These are phyloP conservation scores for Naganishia albida DNA, from an alignment of 1,284 basidiomycete species.

Conservation along the genomic window DNA sequence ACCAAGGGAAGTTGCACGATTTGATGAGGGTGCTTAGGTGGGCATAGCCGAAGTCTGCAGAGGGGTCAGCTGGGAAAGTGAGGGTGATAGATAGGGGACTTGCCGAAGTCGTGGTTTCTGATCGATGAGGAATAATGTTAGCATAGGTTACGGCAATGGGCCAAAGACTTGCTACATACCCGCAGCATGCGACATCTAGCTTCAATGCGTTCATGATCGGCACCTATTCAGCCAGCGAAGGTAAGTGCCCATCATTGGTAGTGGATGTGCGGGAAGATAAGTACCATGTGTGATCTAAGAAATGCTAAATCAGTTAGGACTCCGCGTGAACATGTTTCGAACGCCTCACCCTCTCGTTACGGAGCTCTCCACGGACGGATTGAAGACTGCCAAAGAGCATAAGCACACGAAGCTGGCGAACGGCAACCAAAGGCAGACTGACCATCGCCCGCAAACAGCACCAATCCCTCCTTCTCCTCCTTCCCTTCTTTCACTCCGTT, in stretches of 20 bases:
- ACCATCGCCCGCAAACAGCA: conserved; percentile 80
- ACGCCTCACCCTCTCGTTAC: conserved; percentile 77
- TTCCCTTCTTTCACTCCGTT: conserved; percentile 51
- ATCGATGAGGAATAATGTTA: background rate
- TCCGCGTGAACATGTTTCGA: background rate
- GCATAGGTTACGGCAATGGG: conserved; percentile 59
- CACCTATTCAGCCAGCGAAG: conserved; percentile 55
- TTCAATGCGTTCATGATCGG: conserved; percentile 69
- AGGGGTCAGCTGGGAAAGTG: background rate
- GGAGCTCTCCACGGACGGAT: conserved; percentile 79
- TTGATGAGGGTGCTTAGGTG: conserved; percentile 73
- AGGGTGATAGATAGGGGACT: conserved; percentile 42
- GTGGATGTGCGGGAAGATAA: conserved; percentile 2
- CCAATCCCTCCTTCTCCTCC: conserved; percentile 67
- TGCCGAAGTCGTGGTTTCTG: conserved; percentile 73
- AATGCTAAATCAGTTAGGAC: background rate
- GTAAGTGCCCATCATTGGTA: background rate
- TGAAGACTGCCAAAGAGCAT: conserved; percentile 59
- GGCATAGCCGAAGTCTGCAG: conserved; percentile 60
- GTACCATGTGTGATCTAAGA: conserved; percentile 16
- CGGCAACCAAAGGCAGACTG: conserved; percentile 18
- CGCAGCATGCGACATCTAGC: conserved; percentile 49
- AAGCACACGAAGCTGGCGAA: background rate
- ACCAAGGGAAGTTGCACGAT: conserved; percentile 70
- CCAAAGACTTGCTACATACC: conserved; percentile 33